These are phyloP conservation scores for Lasiodiplodia gonubiensis DNA, from an alignment of 2,329 filamentous ascomycete species.

Conservation along the genomic window DNA sequence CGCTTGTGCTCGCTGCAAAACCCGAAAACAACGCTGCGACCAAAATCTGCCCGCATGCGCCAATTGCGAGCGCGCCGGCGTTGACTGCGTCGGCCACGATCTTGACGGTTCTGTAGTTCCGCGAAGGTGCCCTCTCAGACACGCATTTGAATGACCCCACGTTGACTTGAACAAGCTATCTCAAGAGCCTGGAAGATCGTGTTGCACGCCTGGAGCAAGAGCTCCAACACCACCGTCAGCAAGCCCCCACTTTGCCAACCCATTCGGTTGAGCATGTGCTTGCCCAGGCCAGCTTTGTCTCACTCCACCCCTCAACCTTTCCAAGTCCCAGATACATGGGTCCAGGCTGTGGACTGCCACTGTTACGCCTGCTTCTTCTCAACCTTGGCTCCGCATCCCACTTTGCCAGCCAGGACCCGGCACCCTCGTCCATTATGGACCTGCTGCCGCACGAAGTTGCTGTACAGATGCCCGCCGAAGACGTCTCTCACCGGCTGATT, in stretches of 20 bases:
- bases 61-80: constrained; percentile 1
- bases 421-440: background rate
- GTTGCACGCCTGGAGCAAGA: background rate
- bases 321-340: constrained; percentile 1
- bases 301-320: background rate
- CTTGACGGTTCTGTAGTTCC: background rate
- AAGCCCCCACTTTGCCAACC: background rate
- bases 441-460: background rate
- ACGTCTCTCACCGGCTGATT: background rate
- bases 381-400: background rate
- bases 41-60: constrained; percentile 9
- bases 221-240: background rate
- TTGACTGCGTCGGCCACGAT: constrained; percentile 1
- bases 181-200: constrained; percentile 8
- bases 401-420: background rate
- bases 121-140: constrained; percentile 8
- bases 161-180: constrained; percentile 16
- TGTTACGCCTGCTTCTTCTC: background rate
- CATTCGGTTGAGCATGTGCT: background rate
- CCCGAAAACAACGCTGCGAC: constrained; percentile 3
- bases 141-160: background rate
- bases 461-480: background rate
- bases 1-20: background rate
- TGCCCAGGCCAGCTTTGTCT: constrained; percentile 2
- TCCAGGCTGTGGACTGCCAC: background rate